Evolutionary conservation across 306 rosid species (phyloP).

Genomic region (Boehmeria nivea): DNA sequence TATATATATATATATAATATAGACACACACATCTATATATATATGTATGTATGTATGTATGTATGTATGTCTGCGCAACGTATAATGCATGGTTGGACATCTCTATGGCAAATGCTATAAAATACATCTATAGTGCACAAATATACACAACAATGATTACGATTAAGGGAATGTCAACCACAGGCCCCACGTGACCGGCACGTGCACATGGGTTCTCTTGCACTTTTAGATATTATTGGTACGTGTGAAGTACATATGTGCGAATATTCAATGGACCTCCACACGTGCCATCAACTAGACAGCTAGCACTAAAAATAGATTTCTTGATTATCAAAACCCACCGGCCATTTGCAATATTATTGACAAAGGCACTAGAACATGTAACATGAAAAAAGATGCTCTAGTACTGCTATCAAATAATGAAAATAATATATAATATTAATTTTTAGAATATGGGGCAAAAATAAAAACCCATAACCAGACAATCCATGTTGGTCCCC

Average conservation of each 20-base stretch:
- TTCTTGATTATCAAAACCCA: slow-evolving; percentile 5
- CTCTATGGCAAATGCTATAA: not conserved
- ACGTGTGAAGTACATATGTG: not conserved
- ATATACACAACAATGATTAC: not conserved
- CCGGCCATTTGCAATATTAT: slow-evolving; percentile 38
- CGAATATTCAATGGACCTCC: slow-evolving; percentile 3
- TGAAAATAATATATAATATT: not conserved
- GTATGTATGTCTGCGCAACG: not conserved
- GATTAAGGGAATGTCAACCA: slow-evolving; percentile 2
- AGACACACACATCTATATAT: not conserved
- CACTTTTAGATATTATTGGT: not conserved
- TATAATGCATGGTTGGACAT: slow-evolving; percentile 11
- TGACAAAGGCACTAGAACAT: slow-evolving; percentile 20
- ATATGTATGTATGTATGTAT: not conserved
- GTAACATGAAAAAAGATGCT: slow-evolving; percentile 42
- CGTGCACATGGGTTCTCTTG: slow-evolving; percentile 3
- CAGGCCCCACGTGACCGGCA: slow-evolving; percentile 12
- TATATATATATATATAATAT: not conserved
- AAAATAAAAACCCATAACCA: slow-evolving; percentile 13
- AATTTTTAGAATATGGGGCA: not conserved
- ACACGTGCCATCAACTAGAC: slow-evolving; percentile 23
- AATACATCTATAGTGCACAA: not conserved
- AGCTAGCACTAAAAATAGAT: slow-evolving; percentile 22
- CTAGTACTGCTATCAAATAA: not conserved
- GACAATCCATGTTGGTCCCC: slow-evolving; percentile 21